Percentiles rank a stretch among this genome's conserved stretches.
phyloP scores from a whole-genome alignment of 352 stramenopile genomes.

The Discostella stelligera region DNA sequence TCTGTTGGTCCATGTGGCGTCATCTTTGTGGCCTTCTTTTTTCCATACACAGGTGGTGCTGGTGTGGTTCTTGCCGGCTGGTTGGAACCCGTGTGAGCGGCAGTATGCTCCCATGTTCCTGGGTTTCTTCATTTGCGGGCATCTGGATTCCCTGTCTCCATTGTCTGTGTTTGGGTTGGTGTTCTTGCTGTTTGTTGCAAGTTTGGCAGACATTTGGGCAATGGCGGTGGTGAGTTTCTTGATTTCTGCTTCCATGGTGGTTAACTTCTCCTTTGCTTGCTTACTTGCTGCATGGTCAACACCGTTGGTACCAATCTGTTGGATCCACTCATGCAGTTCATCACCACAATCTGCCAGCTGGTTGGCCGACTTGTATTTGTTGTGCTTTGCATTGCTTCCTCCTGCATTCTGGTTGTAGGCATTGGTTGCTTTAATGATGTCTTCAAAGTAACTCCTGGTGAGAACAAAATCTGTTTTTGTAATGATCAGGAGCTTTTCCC shows the following conservation, averaged over 20 bases:
- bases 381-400: background rate
- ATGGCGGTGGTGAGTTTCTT: background rate
- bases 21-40: too few relatives aligned
- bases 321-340: background rate
- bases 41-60: background rate
- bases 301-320: background rate
- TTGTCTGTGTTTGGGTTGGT: background rate
- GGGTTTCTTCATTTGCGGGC: background rate
- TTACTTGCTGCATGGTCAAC: background rate
- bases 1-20: too few relatives aligned
- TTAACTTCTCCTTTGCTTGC: background rate
- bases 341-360: background rate
- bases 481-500: background rate
- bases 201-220: background rate
- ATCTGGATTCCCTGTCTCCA: background rate
- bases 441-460: background rate
- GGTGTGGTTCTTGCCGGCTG: background rate
- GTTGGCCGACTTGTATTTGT: background rate
- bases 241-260: background rate
- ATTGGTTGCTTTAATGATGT: background rate
- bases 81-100: background rate
- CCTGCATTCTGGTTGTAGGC: background rate
- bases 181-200: constrained; percentile 3
- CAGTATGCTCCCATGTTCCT: constrained; percentile 1
- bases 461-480: background rate